phyloP scores from a whole-genome alignment of 805 yeast species.

The Starmerella floris region DNA sequence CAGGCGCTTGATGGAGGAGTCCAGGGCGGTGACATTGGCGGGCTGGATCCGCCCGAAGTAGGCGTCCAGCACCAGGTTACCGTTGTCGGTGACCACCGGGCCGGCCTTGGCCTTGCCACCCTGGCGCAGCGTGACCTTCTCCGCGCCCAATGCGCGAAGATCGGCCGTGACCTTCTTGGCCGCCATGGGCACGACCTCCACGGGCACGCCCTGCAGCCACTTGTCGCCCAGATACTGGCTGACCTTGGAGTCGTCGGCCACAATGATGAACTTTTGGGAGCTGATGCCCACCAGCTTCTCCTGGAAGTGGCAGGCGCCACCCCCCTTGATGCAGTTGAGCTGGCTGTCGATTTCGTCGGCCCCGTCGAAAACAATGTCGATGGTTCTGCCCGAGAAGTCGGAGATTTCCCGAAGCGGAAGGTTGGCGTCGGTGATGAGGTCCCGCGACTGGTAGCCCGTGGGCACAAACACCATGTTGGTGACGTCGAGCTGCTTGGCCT shows the following conservation, averaged over 20 bases:
- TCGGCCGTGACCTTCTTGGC: constrained; percentile 62
- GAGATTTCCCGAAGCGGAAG: constrained; percentile 68
- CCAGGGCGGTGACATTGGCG: constrained; percentile 37
- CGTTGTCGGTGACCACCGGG: constrained; percentile 90
- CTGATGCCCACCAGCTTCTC: constrained; percentile 85
- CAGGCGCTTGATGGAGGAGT: constrained; percentile 51
- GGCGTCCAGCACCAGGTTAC: constrained; percentile 84
- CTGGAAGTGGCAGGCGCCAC: constrained; percentile 95
- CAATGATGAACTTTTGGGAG: constrained; percentile 63
- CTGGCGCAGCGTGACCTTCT: constrained; percentile 51
- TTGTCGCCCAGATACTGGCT: constrained; percentile 57
- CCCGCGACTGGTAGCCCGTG: constrained; percentile 91
- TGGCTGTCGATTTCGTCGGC: constrained; percentile 87
- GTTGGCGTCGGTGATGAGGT: constrained; percentile 70
- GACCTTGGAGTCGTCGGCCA: constrained; percentile 84
- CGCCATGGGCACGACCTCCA: constrained; percentile 85
- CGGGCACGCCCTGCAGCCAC: constrained; percentile 89
- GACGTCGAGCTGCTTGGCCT: constrained; percentile 31
- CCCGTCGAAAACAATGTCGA: constrained; percentile 95
- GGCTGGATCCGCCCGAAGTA: constrained; percentile 66
- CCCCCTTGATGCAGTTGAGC: constrained; percentile 88
- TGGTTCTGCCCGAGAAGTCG: constrained; percentile 46
- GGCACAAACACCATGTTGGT: constrained; percentile 65
- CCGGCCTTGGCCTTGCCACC: constrained; percentile 94
- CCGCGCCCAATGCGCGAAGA: constrained; percentile 50